Conservation (phyloP, 169 alveolate genomes). For the Plasmodium ovale region DNA sequence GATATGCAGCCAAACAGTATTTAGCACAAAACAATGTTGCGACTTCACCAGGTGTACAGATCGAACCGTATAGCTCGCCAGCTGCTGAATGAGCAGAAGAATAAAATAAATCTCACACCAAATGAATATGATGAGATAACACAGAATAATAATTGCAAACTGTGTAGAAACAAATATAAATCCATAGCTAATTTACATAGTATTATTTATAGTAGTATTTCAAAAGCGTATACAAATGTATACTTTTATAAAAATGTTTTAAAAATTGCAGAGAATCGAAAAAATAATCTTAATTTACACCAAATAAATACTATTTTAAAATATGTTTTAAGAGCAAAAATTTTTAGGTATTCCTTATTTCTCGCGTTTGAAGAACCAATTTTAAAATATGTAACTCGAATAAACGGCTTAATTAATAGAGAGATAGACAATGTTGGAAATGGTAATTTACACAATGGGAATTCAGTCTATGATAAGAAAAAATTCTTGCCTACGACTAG, state of each 20-base stretch:
- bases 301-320: slow-evolving; percentile 69
- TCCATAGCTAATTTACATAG: slow-evolving; percentile 30
- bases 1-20: not conserved
- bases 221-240: slow-evolving; percentile 50
- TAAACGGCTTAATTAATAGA: slow-evolving; percentile 6
- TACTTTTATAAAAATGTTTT: slow-evolving; percentile 53
- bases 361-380: slow-evolving; percentile 50
- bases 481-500: too few species aligned
- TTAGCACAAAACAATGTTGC: slow-evolving; percentile 24
- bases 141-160: slow-evolving; percentile 58
- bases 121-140: slow-evolving; percentile 38
- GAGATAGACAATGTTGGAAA: too few species aligned
- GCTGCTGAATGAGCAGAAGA: slow-evolving; percentile 31
- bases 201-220: slow-evolving; percentile 48
- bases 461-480: too few species aligned
- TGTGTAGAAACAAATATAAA: slow-evolving; percentile 57
- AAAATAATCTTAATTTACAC: slow-evolving; percentile 42
- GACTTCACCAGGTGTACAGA: slow-evolving; percentile 33
- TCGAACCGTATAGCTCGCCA: slow-evolving; percentile 1
- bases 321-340: slow-evolving; percentile 38
- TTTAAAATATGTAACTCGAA: slow-evolving; percentile 40
- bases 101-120: slow-evolving; percentile 33
- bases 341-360: slow-evolving; percentile 45
- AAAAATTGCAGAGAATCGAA: slow-evolving; percentile 48
- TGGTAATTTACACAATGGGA: not conserved